These are phyloP conservation scores for Colletotrichum truncatum DNA, from an alignment of 2,329 filamentous ascomycete species.

Conservation along the genomic window DNA sequence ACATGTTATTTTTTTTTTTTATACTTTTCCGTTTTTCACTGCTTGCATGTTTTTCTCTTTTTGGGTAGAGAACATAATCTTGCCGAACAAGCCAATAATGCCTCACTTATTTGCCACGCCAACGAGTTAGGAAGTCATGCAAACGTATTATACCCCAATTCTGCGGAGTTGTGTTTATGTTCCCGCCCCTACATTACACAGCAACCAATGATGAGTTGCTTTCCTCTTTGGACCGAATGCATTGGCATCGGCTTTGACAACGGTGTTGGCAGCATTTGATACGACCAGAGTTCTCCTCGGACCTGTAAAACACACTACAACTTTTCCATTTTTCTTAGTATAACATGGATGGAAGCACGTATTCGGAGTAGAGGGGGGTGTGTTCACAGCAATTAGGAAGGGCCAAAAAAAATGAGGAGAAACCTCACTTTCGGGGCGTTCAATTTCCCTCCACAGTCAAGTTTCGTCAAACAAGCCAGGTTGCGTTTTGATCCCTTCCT, in stretches of 20 bases:
- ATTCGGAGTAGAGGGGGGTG: background rate
- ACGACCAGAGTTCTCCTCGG: background rate
- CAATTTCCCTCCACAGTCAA: background rate
- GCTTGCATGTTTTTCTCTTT: too few relatives aligned
- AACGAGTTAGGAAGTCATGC: constrained; percentile 1
- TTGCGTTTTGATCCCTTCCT: constrained; percentile 14
- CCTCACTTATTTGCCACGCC: background rate
- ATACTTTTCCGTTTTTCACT: background rate
- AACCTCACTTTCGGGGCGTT: background rate
- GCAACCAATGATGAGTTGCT: background rate
- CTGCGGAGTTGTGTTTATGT: background rate
- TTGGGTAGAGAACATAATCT: background rate
- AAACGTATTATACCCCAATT: background rate
- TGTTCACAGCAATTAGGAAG: constrained; percentile 12
- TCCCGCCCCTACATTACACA: background rate
- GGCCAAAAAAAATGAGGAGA: background rate
- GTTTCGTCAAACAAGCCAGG: constrained; percentile 19
- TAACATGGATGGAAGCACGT: too few relatives aligned
- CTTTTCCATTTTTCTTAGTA: background rate
- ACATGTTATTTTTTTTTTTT: too few relatives aligned
- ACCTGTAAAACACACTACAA: background rate
- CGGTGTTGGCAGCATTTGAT: background rate
- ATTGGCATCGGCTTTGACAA: background rate
- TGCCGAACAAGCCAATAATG: constrained; percentile 2
- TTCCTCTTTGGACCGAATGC: background rate